Base-by-base conservation (phyloP, 148 eudicot genomes). In the Suaeda aralocaspica region DNA sequence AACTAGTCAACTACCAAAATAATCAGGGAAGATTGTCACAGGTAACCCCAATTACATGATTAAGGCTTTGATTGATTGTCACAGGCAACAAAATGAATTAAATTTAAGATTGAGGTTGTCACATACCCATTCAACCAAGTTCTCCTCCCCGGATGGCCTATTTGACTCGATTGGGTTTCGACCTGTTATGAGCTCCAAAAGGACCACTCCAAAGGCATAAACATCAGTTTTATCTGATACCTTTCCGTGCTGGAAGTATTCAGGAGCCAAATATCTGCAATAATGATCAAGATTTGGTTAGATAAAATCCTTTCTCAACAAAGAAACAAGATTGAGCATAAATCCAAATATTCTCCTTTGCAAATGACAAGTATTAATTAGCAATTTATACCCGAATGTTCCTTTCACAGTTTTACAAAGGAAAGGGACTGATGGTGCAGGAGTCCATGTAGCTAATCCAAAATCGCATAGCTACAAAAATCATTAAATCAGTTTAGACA, bases 361-460 rank as follows among this genome's bases (percentile, higher is more conserved):
- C 3, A 31, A 55, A 42, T n/a, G 26, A 19, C 41, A n/a, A 2
- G n/a, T n/a, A n/a, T n/a, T 15, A 46, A 28, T 70, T 24, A 30
- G 33, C 28, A 29, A 58, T 60, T 7, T 86, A 72, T 89, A 95
- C 99, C 99, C 99, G 56, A 95, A 95, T 80, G 99, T 95, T 72
- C 99, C 97, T 80, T 95, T 95, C 61, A 95, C 99, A 36, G 99
- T 95, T 78, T 91, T 91, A 84, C 99, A 95, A 75, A 95, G 92
- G 79, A 95, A 95, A 42, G 97, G 99, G 26, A 91, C 77, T 10
- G 99, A 95, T 72, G 97, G 99, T 29, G 99, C 90, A 39, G 86
- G 78, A 55, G 97, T 95, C 99, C 99, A 95, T 21, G 97, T 82
- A 68, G 99, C 97, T 76, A 95, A 83, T 28, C 99, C 97, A 55